phyloP scores from a whole-genome alignment of 2,329 filamentous ascomycete species.

The Colletotrichum spinosum region DNA sequence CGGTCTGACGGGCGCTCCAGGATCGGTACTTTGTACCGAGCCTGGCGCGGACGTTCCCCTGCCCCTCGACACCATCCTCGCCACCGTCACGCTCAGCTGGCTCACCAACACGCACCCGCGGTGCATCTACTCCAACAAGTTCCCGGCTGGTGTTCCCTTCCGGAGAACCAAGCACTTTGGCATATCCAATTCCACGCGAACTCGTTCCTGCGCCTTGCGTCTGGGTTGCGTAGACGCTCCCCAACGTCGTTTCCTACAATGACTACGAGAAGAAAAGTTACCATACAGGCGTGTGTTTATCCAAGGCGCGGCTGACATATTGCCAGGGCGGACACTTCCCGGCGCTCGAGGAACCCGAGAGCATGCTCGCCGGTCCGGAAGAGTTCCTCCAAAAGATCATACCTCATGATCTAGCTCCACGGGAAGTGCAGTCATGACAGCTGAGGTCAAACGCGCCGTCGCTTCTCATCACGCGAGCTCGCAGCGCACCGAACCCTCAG shows the following conservation, averaged over 20 bases:
- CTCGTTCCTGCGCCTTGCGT: not conserved
- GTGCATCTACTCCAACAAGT: constrained; percentile 62
- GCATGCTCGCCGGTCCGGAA: constrained; percentile 1
- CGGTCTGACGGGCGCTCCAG: constrained; percentile 30
- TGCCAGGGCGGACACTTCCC: constrained; percentile 1
- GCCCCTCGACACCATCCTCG: constrained; percentile 57
- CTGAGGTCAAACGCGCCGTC: too few relatives aligned
- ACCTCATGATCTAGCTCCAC: too few relatives aligned
- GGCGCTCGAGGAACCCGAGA: not conserved
- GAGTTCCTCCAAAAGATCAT: not conserved
- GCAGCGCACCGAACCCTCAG: too few relatives aligned
- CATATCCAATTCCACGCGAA: not conserved
- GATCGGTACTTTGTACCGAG: constrained; percentile 67
- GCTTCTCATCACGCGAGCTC: too few relatives aligned
- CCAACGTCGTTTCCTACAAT: constrained; percentile 8
- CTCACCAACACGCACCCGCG: constrained; percentile 60
- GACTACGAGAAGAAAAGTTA: not conserved
- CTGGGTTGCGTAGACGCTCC: not conserved
- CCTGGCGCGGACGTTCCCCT: constrained; percentile 55
- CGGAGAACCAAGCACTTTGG: constrained; percentile 1
- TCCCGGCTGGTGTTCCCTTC: not conserved
- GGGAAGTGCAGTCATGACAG: too few relatives aligned
- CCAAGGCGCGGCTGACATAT: not conserved
- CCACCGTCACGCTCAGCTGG: constrained; percentile 66
- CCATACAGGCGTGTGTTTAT: too few relatives aligned